phyloP scores from a whole-genome alignment of 1,284 basidiomycete genomes.

The Trichosporon asahii region DNA sequence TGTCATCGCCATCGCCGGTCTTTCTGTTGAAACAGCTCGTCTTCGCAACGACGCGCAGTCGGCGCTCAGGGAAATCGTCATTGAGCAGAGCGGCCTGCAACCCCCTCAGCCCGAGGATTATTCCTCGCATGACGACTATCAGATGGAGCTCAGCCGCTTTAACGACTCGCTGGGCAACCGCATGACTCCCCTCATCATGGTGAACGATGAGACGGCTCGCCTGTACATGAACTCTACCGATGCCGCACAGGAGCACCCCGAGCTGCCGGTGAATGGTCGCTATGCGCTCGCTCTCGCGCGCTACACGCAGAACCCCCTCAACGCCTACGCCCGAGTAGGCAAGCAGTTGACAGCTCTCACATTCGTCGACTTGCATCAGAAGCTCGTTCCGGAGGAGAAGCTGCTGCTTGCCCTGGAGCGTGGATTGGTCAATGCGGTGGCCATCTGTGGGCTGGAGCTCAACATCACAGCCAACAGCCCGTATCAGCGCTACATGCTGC shows the following conservation, averaged over 20 bases:
- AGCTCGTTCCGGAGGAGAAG: conserved; percentile 71
- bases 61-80: conserved; percentile 47
- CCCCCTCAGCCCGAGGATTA: conserved; percentile 37
- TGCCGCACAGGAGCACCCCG: conserved; percentile 78
- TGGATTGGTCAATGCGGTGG: conserved; percentile 82
- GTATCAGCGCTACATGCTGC: conserved; percentile 83
- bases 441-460: conserved; percentile 91
- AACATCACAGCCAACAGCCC: conserved; percentile 82
- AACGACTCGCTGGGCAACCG: conserved; percentile 31
- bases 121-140: conserved; percentile 40
- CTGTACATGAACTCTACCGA: conserved; percentile 89
- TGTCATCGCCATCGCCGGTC: conserved; percentile 84
- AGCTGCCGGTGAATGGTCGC: conserved; percentile 74
- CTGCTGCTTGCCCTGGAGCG: conserved; percentile 78
- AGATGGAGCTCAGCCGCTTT: conserved; percentile 33
- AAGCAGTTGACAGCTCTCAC: conserved; percentile 73
- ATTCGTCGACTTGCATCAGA: conserved; percentile 79
- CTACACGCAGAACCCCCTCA: conserved; percentile 89
- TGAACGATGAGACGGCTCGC: conserved; percentile 87
- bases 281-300: conserved; percentile 94
- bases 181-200: conserved; percentile 71
- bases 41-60: conserved; percentile 58
- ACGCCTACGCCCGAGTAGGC: conserved; percentile 85
- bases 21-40: conserved; percentile 68
- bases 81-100: conserved; percentile 31